Conservation (phyloP, 306 rosid genomes). For the Cicer bijugum region DNA sequence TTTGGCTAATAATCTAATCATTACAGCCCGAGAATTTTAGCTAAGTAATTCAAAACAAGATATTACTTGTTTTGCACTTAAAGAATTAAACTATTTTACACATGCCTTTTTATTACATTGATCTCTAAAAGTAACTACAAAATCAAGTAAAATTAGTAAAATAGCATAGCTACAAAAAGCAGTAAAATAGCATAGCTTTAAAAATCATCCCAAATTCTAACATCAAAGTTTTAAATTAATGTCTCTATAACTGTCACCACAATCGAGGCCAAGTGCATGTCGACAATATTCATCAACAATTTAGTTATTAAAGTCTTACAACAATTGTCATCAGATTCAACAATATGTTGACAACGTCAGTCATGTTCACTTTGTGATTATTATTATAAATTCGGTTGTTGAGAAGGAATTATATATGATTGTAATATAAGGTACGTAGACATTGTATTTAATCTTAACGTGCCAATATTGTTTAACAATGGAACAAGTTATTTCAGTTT, state of each 20-base stretch:
- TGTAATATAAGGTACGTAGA: not conserved
- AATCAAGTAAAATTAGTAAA: not conserved
- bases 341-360: too few relatives aligned
- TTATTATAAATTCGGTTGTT: too few relatives aligned
- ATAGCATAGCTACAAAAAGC: too few relatives aligned
- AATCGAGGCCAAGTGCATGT: not conserved
- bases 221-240: not conserved
- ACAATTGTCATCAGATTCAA: too few relatives aligned
- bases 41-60: conserved; percentile 32
- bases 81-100: too few relatives aligned
- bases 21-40: conserved; percentile 9
- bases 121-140: conserved; percentile 56
- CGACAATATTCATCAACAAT: too few relatives aligned
- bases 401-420: not conserved
- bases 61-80: too few relatives aligned
- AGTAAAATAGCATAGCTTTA: not conserved
- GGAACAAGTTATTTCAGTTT: not conserved
- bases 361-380: too few relatives aligned
- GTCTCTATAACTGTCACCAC: not conserved
- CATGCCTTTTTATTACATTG: too few relatives aligned
- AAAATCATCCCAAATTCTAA: not conserved
- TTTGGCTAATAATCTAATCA: conserved; percentile 80
- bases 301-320: too few relatives aligned
- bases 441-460: not conserved
- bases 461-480: not conserved